Conservation (phyloP, 2,329 filamentous ascomycete species). For the Trichoderma sp. region DNA sequence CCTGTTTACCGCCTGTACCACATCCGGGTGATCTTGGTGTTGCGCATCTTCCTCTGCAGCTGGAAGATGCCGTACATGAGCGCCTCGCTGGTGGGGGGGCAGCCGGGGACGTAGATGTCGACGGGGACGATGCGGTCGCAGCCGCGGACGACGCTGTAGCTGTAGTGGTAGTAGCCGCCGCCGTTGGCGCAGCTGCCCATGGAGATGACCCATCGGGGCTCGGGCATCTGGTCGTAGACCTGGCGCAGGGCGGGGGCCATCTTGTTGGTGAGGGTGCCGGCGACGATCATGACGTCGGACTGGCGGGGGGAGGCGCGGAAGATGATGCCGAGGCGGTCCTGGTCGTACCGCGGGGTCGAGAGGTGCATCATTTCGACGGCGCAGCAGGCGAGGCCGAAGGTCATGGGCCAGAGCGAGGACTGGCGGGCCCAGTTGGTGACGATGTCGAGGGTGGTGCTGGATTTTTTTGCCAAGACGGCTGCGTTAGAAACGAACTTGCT, state of each 20-base stretch:
- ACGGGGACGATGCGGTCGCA: conserved; percentile 76
- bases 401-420: conserved; percentile 83
- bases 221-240: conserved; percentile 94
- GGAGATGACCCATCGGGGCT: conserved; percentile 78
- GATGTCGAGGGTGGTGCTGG: conserved; percentile 72
- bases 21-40: conserved; percentile 53
- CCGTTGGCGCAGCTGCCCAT: conserved; percentile 86
- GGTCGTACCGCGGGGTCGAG: conserved; percentile 83
- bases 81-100: conserved; percentile 61
- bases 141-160: conserved; percentile 71
- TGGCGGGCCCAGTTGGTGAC: conserved; percentile 82
- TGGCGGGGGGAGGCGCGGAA: conserved; percentile 85
- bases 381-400: conserved; percentile 84
- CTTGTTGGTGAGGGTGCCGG: conserved; percentile 91
- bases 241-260: conserved; percentile 89
- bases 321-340: conserved; percentile 84
- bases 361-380: conserved; percentile 92
- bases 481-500: background rate
- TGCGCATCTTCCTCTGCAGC: conserved; percentile 72
- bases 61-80: conserved; percentile 70
- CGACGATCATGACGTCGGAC: conserved; percentile 91
- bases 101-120: conserved; percentile 76
- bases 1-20: conserved; percentile 55
- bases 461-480: background rate
- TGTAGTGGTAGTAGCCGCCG: conserved; percentile 84